Evolutionary conservation across 495 filamentous ascomycete species (phyloP), one percentile per base, ranked within the genome.

Genomic region (Articulospora tetracladia): DNA sequence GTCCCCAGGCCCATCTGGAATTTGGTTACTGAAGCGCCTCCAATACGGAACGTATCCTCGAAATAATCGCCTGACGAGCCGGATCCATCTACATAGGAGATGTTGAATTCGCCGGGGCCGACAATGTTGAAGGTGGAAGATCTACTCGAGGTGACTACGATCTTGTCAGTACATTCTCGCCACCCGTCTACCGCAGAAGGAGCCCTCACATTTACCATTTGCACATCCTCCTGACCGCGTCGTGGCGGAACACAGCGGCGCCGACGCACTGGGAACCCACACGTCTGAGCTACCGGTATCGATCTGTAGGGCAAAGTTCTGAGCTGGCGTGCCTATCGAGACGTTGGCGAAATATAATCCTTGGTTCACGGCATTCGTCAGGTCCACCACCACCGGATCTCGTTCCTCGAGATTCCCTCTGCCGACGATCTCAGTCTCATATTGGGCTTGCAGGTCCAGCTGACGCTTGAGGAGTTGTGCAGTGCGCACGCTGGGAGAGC

Each of bases 211-310:
- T 41, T 68, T 71, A 34, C 80, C 80, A 15, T 80, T 60, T 8
- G 57, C 61, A 60, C 80, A 83, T 1, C 78, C 78, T 15, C 54
- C 61, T 23, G 3, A 20, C 13, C 12, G 20, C 66, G 56, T 22
- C 66, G 60, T 17, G n/a, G n/a, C n/a, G n/a, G 46, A 15, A 65
- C 91, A 95, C 12, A 90, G 72, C 10, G 70, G 64, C 0, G 90
- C 87, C 12, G 69, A 72, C 15, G 79, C 78, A 3, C 83, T 78
- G 59, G 92, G 92, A 24, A 86, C 81, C 93, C 93, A 97, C 25
- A 96, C 78, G 75, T 98, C 93, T 62, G 91, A 95, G 65, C 91
- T 95, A 20, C 90, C 90, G 1, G 90, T 94, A 69, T 94, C 90
- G 58, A 94, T 74, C 68, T 91, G 85, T 49, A 94, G 67, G 1